Base-by-base conservation (phyloP, 352 stramenopile species). In the Globisporangium barbulae region DNA sequence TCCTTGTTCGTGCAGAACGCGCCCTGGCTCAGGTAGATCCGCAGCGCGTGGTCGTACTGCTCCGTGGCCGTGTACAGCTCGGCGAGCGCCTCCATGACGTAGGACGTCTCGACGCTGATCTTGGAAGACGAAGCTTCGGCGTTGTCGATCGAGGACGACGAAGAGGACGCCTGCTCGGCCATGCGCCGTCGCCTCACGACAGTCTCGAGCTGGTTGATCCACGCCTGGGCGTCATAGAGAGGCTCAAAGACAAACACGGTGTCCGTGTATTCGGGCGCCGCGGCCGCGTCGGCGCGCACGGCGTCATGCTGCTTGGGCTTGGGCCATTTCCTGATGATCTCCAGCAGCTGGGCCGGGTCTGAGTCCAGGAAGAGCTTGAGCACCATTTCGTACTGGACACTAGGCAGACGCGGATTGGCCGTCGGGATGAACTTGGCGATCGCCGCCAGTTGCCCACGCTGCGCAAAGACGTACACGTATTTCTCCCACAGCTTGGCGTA, bases 1-100 rank as follows among this genome's bases (percentile, higher is more conserved):
- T 93, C 86, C 66, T 94, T 94, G 77, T 92, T 91, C 9, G 80
- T 89, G 65, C 86, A 94, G 50, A 88, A 87, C n/a, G 84, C 72
- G 45, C 83, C 86, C 70, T 93, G 86, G 67, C 81, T 93, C 48
- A 94, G 53, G 61, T 94, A 94, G 63, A 94, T 94, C 4, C 86
- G 86, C 37, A 94, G 63, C 9, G 86, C 86, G 58, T 94, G 74
- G 17, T 94, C 86, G 52, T 88, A 93, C 52, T 94, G 86, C 63
- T 91, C 83, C 0, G 82, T 93, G 8, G 83, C 78, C 12, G 86
- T 90, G 63, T 94, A 94, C 31, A 94, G 62, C 48, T 94, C 86
- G 0, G 86, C 86, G 0, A 94, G 72, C 17, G 86, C 75, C 68
- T 94, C 86, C 80, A 93, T 88, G 28, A 94, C 59, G 62, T 89